These are phyloP conservation scores for Beauveria varroae DNA, from an alignment of 2,329 filamentous ascomycete genomes.

Conservation along the genomic window DNA sequence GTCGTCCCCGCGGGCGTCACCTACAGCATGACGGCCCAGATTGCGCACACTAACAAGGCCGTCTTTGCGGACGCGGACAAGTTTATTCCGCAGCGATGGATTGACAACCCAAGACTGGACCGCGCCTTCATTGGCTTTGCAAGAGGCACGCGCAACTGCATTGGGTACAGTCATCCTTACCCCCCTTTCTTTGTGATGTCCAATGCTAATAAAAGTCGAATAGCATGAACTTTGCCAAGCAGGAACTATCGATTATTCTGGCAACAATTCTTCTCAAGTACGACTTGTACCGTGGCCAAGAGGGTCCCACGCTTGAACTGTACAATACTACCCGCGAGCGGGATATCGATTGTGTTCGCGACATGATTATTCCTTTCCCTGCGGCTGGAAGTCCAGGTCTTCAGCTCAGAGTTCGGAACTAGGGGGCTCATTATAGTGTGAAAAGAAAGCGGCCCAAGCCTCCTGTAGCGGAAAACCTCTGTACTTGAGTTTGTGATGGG, in stretches of 20 bases:
- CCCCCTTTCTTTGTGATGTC: neutral
- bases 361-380: conserved; percentile 2
- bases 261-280: conserved; percentile 1
- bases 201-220: neutral
- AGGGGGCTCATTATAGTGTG: neutral
- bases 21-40: conserved; percentile 30
- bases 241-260: neutral
- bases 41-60: conserved; percentile 30
- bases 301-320: neutral
- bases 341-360: neutral
- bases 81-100: conserved; percentile 32
- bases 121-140: neutral
- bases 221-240: conserved; percentile 3
- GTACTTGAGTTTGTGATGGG: no score
- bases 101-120: neutral
- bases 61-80: conserved; percentile 32
- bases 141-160: neutral
- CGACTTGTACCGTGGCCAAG: neutral
- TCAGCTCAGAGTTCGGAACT: neutral
- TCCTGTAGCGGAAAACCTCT: neutral
- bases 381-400: neutral
- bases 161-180: neutral
- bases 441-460: neutral
- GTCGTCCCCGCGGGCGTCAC: conserved; percentile 28
- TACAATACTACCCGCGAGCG: neutral